Conservation (phyloP, 176 grass and related monocot species). For the Echinochloa phyllopogon region DNA sequence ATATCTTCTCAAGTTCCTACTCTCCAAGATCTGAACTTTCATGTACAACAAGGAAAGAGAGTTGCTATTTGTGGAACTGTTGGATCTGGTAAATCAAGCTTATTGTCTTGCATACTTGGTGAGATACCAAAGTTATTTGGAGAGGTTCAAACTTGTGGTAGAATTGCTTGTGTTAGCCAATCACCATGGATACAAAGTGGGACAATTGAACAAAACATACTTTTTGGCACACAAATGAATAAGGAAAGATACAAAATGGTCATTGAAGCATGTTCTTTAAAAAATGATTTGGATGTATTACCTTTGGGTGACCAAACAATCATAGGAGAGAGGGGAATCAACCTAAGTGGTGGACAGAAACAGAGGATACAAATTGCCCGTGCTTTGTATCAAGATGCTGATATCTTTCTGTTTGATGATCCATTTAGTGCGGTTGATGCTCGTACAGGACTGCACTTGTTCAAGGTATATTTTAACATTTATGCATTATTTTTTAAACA, state of each 20-base stretch:
- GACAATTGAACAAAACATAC: conserved; percentile 66
- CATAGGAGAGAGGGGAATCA: conserved; percentile 84
- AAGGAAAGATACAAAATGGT: conserved; percentile 48
- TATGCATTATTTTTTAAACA: neutral
- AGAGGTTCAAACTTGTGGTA: conserved; percentile 60
- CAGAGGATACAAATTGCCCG: conserved; percentile 72
- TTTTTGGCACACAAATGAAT: conserved; percentile 58
- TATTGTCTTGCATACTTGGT: conserved; percentile 77
- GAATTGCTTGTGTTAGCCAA: conserved; percentile 65
- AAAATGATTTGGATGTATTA: conserved; percentile 61
- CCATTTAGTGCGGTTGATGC: conserved; percentile 80
- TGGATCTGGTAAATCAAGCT: conserved; percentile 81
- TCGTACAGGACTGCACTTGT: conserved; percentile 66
- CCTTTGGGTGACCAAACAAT: conserved; percentile 68
- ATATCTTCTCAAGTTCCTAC: conserved; percentile 42
- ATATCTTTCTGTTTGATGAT: conserved; percentile 83
- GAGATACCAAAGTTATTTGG: conserved; percentile 75
- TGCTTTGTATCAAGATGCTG: conserved; percentile 74
- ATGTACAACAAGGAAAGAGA: conserved; percentile 47
- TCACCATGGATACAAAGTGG: conserved; percentile 84
- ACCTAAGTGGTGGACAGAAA: conserved; percentile 79
- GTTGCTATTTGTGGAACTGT: conserved; percentile 78
- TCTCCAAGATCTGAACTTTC: conserved; percentile 63
- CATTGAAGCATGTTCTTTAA: conserved; percentile 63
- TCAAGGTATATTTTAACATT: conserved; percentile 48